Evolutionary conservation across 441 rosid genomes (phyloP), one percentile per base, ranked within the genome.

Genomic region (Adansonia madagascariensis): DNA sequence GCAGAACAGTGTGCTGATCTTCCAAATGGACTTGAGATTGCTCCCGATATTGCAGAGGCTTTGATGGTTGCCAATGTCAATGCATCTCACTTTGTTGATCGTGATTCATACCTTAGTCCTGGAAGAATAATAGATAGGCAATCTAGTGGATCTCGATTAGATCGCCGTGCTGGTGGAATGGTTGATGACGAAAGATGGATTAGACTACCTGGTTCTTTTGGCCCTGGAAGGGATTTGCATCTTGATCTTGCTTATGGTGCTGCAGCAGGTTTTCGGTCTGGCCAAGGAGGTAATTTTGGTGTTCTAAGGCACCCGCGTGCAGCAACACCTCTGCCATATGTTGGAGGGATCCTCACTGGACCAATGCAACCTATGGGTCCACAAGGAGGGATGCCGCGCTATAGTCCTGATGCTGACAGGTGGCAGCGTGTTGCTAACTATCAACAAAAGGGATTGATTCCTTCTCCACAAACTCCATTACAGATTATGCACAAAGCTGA

Each of bases 401-500:
- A 81, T 81, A 87, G 76, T 75, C 82, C 91, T 52, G 98, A 94
- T 80, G 85, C 90, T 60, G 98, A 94, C 52, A 86, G 90, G 86
- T 96, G 99, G 99, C 99, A 89, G 79, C 98, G 95, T 39, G 87
- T 84, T 81, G 66, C 89, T 35, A 87, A 82, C 81, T 87, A 84
- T 80, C 97, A 85, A 69, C 93, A 86, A 79, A 92, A 79, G 84
- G 98, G 98, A 66, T 84, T 94, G 73, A 86, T 96, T 83, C 91
- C 97, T 35, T 35, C 41, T 35, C 41, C 41, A 35, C 41, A 35
- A 4, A 35, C 41, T 35, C 6, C 41, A 35, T 35, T 35, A 35
- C 41, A 35, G 41, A 35, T 35, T 4, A 35, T 35, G 41, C 41
- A 35, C 41, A 35, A 78, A 85, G 98, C 99, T 44, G 97, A 92